These are phyloP conservation scores for Hygrophoropsis aurantiaca DNA, from an alignment of 768 basidiomycete species.

Conservation along the genomic window DNA sequence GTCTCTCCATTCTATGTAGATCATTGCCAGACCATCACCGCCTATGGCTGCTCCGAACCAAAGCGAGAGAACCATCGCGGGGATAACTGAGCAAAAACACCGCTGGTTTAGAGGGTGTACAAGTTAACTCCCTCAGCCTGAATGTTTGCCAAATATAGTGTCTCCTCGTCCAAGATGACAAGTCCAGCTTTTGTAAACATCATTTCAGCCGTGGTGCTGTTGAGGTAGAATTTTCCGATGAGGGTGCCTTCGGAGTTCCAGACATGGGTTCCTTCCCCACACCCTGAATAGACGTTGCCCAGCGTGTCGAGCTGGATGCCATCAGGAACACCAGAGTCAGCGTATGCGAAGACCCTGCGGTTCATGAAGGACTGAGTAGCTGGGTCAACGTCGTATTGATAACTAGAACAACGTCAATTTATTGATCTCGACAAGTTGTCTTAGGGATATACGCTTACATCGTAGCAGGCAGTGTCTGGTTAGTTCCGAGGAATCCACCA, in stretches of 20 bases:
- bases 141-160: conserved; percentile 38
- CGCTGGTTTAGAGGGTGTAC: background rate
- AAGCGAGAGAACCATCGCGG: no score
- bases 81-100: background rate
- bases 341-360: conserved; percentile 66
- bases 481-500: conserved; percentile 46
- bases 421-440: background rate
- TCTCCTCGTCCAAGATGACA: conserved; percentile 40
- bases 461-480: conserved; percentile 62
- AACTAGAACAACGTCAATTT: conserved; percentile 37
- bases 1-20: no score
- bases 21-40: no score
- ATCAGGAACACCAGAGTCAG: conserved; percentile 65
- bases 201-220: conserved; percentile 34
- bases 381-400: conserved; percentile 66
- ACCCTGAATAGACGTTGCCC: conserved; percentile 67
- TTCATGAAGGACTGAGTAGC: conserved; percentile 53
- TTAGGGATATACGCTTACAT: conserved; percentile 48
- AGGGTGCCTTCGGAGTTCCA: conserved; percentile 55
- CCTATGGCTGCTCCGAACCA: no score
- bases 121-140: conserved; percentile 29
- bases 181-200: conserved; percentile 41
- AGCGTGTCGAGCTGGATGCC: conserved; percentile 63
- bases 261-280: conserved; percentile 70
- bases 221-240: conserved; percentile 64